A percentile compares a stretch with the other conserved stretches of the same genome.
These are phyloP conservation scores for Cryphonectria parasitica DNA, from an alignment of 2,329 filamentous ascomycete genomes.

Conservation along the genomic window DNA sequence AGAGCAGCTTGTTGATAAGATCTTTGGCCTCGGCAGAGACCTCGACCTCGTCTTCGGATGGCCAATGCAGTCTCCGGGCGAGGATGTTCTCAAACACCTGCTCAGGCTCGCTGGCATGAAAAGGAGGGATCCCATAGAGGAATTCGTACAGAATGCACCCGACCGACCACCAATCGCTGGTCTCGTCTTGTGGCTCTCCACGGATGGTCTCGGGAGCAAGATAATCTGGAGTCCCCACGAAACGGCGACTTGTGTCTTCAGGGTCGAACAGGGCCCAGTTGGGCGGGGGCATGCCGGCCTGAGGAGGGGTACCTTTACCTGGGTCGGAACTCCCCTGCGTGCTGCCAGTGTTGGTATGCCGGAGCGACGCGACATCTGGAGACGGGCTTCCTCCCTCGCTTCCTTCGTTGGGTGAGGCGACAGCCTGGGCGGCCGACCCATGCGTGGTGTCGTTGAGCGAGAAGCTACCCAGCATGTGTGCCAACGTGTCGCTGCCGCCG, in stretches of 20 bases:
- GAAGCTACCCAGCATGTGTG: slow-evolving; percentile 80
- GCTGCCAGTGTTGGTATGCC: slow-evolving; percentile 50
- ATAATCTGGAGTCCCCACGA: slow-evolving; percentile 97
- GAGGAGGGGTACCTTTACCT: slow-evolving; percentile 63
- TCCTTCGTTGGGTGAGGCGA: slow-evolving; percentile 69
- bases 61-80: slow-evolving; percentile 88
- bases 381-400: slow-evolving; percentile 73
- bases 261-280: slow-evolving; percentile 95
- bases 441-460: slow-evolving; percentile 67
- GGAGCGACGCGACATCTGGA: slow-evolving; percentile 74
- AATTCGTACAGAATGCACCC: slow-evolving; percentile 98
- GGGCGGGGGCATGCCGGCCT: slow-evolving; percentile 77
- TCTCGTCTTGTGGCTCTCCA: slow-evolving; percentile 93
- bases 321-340: slow-evolving; percentile 51
- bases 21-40: slow-evolving; percentile 90
- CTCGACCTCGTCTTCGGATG: slow-evolving; percentile 76
- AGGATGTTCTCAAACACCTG: slow-evolving; percentile 97
- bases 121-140: slow-evolving; percentile 89
- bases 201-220: slow-evolving; percentile 96
- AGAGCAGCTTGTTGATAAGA: slow-evolving; percentile 89
- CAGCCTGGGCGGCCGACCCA: slow-evolving; percentile 46
- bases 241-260: slow-evolving; percentile 87
- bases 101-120: slow-evolving; percentile 87
- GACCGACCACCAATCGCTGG: slow-evolving; percentile 99
- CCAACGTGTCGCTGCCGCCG: slow-evolving; percentile 83